Evolutionary conservation across 1,284 basidiomycete species (phyloP).

Genomic region (Volvariella volvacea): DNA sequence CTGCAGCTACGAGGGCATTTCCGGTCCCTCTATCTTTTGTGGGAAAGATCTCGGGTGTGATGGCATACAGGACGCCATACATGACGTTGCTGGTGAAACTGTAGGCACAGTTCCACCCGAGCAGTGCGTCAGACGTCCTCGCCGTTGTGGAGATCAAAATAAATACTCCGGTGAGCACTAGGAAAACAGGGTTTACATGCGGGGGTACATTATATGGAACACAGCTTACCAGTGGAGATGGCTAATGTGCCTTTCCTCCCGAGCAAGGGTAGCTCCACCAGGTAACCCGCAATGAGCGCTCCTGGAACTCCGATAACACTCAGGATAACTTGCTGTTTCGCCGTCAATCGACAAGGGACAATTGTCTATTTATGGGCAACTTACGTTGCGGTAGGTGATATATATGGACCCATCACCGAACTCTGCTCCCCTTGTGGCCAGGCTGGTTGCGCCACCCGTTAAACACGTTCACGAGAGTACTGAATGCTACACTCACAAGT

Average conservation of each 20-base stretch:
- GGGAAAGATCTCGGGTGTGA: slow-evolving; percentile 69
- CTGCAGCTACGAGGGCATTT: slow-evolving; percentile 50
- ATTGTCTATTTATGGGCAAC: too few species aligned
- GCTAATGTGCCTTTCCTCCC: slow-evolving; percentile 22
- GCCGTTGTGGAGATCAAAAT: neutral
- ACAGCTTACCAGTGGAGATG: neutral
- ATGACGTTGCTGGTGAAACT: slow-evolving; percentile 65
- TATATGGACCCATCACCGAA: slow-evolving; percentile 19
- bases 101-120: slow-evolving; percentile 65
- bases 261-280: slow-evolving; percentile 35
- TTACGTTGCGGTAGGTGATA: slow-evolving; percentile 37
- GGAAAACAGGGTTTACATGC: slow-evolving; percentile 4
- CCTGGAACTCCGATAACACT: slow-evolving; percentile 50
- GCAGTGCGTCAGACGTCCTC: slow-evolving; percentile 30
- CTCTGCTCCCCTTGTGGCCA: too few species aligned
- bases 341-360: too few species aligned
- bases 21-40: slow-evolving; percentile 65
- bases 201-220: neutral
- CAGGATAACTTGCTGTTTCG: slow-evolving; percentile 29
- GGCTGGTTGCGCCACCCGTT: too few species aligned
- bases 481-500: too few species aligned
- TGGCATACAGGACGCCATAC: slow-evolving; percentile 72
- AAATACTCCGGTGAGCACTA: neutral
- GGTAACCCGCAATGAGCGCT: slow-evolving; percentile 44
- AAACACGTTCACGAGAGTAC: too few species aligned